Evolutionary conservation across 495 filamentous ascomycete genomes (phyloP).

Genomic region (Xylaria longipes): DNA sequence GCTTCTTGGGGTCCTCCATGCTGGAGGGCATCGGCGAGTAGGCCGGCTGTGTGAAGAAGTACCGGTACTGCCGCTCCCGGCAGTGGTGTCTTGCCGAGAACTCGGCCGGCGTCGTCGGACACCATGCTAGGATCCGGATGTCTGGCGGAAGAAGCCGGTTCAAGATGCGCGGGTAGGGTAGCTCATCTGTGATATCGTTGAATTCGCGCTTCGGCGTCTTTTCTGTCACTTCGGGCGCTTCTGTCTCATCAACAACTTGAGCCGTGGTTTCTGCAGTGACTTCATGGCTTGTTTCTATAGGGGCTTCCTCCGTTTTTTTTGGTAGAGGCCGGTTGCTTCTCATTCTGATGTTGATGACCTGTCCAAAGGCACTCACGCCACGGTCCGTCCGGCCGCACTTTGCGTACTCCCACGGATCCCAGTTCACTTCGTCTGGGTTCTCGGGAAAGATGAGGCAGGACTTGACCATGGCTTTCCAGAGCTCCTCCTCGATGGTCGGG

Average conservation of each 20-base stretch:
- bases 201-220: slow-evolving; percentile 53
- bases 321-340: slow-evolving; percentile 73
- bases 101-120: slow-evolving; percentile 73
- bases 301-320: slow-evolving; percentile 18
- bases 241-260: slow-evolving; percentile 24
- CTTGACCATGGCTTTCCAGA: slow-evolving; percentile 88
- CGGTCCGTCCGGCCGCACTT: slow-evolving; percentile 94
- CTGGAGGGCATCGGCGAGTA: slow-evolving; percentile 65
- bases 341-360: slow-evolving; percentile 84
- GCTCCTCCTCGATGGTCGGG: slow-evolving; percentile 86
- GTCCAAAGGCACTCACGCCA: slow-evolving; percentile 95
- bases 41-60: slow-evolving; percentile 96
- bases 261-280: background rate
- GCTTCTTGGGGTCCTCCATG: slow-evolving; percentile 38
- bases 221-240: slow-evolving; percentile 3
- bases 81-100: slow-evolving; percentile 97
- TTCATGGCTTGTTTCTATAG: background rate
- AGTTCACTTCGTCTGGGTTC: slow-evolving; percentile 63
- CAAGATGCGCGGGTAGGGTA: slow-evolving; percentile 79
- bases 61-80: slow-evolving; percentile 84
- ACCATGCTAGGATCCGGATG: slow-evolving; percentile 92
- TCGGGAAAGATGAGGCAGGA: slow-evolving; percentile 79
- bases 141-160: slow-evolving; percentile 89
- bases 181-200: slow-evolving; percentile 79
- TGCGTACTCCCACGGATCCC: slow-evolving; percentile 83